phyloP scores from a whole-genome alignment of 1,284 basidiomycete genomes.

The Ceratobasidium sp. region DNA sequence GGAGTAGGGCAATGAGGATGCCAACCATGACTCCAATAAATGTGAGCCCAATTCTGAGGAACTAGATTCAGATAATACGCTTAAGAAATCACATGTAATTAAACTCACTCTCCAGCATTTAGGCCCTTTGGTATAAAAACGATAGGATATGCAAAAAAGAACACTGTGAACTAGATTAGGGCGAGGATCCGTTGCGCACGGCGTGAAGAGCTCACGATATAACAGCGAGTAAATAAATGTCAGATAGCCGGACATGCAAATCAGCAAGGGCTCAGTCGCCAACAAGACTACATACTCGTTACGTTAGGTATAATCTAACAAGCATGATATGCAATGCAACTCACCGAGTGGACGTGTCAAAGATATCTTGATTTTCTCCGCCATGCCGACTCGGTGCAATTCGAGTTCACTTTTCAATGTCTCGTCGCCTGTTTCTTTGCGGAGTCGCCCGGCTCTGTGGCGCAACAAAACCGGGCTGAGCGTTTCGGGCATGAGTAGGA shows the following conservation, averaged over 20 bases:
- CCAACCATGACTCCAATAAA: constrained; percentile 54
- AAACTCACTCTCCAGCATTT: constrained; percentile 29
- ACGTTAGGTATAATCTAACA: neutral
- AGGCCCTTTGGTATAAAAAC: constrained; percentile 46
- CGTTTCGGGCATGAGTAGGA: constrained; percentile 54
- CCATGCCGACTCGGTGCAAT: constrained; percentile 50
- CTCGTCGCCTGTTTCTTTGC: constrained; percentile 55
- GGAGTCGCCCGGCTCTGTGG: constrained; percentile 52
- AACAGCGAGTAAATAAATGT: constrained; percentile 58
- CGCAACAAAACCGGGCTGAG: constrained; percentile 58
- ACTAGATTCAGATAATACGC: constrained; percentile 50
- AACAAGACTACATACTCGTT: neutral
- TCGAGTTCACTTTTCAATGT: constrained; percentile 57
- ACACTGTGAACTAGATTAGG: constrained; percentile 32
- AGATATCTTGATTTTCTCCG: constrained; percentile 53
- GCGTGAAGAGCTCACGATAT: constrained; percentile 44
- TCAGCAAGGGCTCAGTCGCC: constrained; percentile 58
- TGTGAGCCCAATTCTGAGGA: constrained; percentile 53
- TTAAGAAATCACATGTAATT: neutral
- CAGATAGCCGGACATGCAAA: constrained; percentile 59
- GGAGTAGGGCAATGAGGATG: constrained; percentile 49
- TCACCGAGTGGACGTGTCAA: constrained; percentile 57
- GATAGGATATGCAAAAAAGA: constrained; percentile 55
- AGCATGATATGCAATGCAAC: neutral
- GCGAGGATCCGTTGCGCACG: neutral